Conservation (phyloP, 2,329 filamentous ascomycete genomes). For the Exophiala phaeomuriformis region DNA sequence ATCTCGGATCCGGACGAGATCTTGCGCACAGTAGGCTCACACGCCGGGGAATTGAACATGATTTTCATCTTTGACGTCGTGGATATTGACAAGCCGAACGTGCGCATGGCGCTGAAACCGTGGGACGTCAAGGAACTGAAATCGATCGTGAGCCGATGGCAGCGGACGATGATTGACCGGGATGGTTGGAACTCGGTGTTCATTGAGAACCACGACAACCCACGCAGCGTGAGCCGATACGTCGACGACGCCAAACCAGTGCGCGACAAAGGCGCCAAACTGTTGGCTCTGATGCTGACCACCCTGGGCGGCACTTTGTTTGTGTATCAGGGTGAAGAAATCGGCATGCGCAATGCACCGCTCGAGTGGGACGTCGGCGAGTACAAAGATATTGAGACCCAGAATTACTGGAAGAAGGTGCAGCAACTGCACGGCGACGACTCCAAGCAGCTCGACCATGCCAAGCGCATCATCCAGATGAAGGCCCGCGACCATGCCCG, state of each 20-base stretch:
- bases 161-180: conserved; percentile 42
- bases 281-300: conserved; percentile 40
- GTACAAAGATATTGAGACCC: conserved; percentile 60
- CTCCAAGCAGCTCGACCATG: conserved; percentile 26
- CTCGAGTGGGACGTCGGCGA: conserved; percentile 53
- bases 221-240: conserved; percentile 44
- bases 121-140: conserved; percentile 42
- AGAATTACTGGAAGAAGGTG: conserved; percentile 49
- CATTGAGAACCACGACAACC: conserved; percentile 50
- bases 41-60: conserved; percentile 35
- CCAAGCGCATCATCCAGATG: conserved; percentile 29
- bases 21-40: conserved; percentile 33
- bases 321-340: conserved; percentile 63
- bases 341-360: conserved; percentile 60
- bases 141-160: conserved; percentile 39
- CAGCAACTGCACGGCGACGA: conserved; percentile 26
- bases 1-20: conserved; percentile 32
- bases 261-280: conserved; percentile 42
- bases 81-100: conserved; percentile 30
- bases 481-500: conserved; percentile 31
- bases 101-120: conserved; percentile 28
- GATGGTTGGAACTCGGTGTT: conserved; percentile 48
- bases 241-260: conserved; percentile 42
- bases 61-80: conserved; percentile 38
- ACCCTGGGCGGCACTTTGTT: conserved; percentile 53